phyloP scores from a whole-genome alignment of 2,329 filamentous ascomycete species.

The Eurotiales sp. region DNA sequence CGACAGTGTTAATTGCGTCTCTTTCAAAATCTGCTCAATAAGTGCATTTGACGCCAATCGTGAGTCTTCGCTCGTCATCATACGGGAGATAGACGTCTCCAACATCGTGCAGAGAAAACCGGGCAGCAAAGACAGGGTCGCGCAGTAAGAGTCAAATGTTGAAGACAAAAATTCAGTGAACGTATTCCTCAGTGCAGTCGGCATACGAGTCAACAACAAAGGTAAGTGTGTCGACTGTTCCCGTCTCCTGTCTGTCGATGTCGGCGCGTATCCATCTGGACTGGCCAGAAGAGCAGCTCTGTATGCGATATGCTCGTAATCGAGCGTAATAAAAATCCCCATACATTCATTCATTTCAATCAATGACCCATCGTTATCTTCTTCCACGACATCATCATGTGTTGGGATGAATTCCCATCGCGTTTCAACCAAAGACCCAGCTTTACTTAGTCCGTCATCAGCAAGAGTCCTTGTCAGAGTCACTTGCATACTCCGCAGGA shows the following conservation, averaged over 20 bases:
- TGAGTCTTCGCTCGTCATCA: slow-evolving; percentile 12
- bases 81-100: slow-evolving; percentile 33
- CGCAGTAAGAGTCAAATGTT: slow-evolving; percentile 50
- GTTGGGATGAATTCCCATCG: slow-evolving; percentile 39
- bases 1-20: slow-evolving; percentile 37
- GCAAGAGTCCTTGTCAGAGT: slow-evolving; percentile 26
- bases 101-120: slow-evolving; percentile 43
- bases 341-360: slow-evolving; percentile 27
- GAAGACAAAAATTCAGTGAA: slow-evolving; percentile 48
- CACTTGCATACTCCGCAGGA: slow-evolving; percentile 44
- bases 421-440: slow-evolving; percentile 46
- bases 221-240: slow-evolving; percentile 47
- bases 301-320: slow-evolving; percentile 49
- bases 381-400: slow-evolving; percentile 21
- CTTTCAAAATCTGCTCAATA: slow-evolving; percentile 32
- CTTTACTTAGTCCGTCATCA: slow-evolving; percentile 32
- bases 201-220: slow-evolving; percentile 50
- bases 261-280: slow-evolving; percentile 19
- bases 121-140: slow-evolving; percentile 42
- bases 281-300: slow-evolving; percentile 49
- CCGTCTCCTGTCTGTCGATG: slow-evolving; percentile 8
- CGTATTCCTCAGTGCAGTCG: slow-evolving; percentile 46
- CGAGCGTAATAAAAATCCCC: slow-evolving; percentile 48
- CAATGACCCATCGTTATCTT: slow-evolving; percentile 19
- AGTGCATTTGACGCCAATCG: slow-evolving; percentile 12